Percentiles rank a stretch among this genome's conserved stretches.
Evolutionary conservation across 179 eudicot genomes (phyloP).

Genomic region (Camellia oleifera): DNA sequence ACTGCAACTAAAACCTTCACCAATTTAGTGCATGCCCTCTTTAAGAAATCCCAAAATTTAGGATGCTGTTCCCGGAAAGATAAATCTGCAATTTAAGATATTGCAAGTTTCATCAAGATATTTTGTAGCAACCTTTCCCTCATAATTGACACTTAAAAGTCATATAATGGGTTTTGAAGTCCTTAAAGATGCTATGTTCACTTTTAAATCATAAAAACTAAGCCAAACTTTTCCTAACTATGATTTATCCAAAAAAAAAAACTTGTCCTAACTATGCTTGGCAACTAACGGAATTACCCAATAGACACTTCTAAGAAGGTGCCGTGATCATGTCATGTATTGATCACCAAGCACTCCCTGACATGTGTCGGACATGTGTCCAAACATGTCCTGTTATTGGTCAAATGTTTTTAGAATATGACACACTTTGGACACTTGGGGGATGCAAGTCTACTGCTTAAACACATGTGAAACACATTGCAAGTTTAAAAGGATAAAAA

Average conservation of each 20-base stretch:
- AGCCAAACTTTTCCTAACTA: not conserved
- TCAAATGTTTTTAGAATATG: too few relatives aligned
- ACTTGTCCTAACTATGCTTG: too few relatives aligned
- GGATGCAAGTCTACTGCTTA: too few relatives aligned
- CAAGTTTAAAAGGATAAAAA: too few relatives aligned
- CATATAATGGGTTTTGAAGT: not conserved
- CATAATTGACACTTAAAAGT: not conserved
- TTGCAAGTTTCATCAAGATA: not conserved
- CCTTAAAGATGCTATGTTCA: not conserved
- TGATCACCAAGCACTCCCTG: too few relatives aligned
- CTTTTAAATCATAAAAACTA: not conserved
- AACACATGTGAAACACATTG: too few relatives aligned
- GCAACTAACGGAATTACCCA: not conserved
- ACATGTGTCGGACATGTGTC: too few relatives aligned
- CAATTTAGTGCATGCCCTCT: constrained; percentile 76
- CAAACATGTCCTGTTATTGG: too few relatives aligned
- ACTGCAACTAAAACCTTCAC: constrained; percentile 80
- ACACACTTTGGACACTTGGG: too few relatives aligned
- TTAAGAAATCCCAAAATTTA: constrained; percentile 69
- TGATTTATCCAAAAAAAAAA: too few relatives aligned
- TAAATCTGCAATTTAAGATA: constrained; percentile 57
- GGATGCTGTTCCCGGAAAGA: constrained; percentile 65
- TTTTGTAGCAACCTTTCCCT: not conserved
- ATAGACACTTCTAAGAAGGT: too few relatives aligned
- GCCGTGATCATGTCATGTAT: too few relatives aligned